Base-by-base conservation (phyloP, 192 early-diverging fungal genomes). In the Backusella australiensis region DNA sequence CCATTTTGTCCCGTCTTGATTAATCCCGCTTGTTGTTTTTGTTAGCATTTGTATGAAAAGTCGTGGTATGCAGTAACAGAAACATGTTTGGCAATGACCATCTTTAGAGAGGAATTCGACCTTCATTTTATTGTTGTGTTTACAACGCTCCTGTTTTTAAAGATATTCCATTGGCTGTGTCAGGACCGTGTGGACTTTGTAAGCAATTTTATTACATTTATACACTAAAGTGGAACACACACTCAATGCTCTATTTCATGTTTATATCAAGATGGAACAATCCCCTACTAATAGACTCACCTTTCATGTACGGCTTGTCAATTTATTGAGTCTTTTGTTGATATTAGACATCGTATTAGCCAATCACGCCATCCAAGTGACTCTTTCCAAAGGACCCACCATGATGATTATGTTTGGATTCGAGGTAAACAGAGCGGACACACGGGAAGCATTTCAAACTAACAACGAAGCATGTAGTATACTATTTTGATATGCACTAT, bases 391-490 rank as follows among this genome's bases (percentile, higher is more conserved):
- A 66, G 94, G 94, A 14, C 89, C 95, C 4, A 93, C 88, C 41
- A 96, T 97, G 95, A 95, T 99, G 91, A 94, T 98, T 65, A 94
- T 98, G 76, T 99, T 99, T 91, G 97, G 95, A 17, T 99, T 99
- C 82, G 97, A 98, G 88, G 94, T 94, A 81, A 71, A 71, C 53
- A 19, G 9, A 38, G 1, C 4, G 42, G 17, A 19, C 3, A 7
- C 11, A 19, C 0, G 15, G 19, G 38, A 56, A 35, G 4, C 2
- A 19, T 35, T 4, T 1, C 34, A 1, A 8, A 7, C 34, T 15
- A 53, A 63, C 12, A 29, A 4, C 11, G 32, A 44, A 15, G 9
- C 38, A 32, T 32, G n/a, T 68, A 95, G 94, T 98, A 96, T 75
- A 90, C 96, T 1, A 90, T 99, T 46, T 87, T 99, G 72, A 85